phyloP scores from a whole-genome alignment of 257 asterid species.

The Leptodermis oblonga region DNA sequence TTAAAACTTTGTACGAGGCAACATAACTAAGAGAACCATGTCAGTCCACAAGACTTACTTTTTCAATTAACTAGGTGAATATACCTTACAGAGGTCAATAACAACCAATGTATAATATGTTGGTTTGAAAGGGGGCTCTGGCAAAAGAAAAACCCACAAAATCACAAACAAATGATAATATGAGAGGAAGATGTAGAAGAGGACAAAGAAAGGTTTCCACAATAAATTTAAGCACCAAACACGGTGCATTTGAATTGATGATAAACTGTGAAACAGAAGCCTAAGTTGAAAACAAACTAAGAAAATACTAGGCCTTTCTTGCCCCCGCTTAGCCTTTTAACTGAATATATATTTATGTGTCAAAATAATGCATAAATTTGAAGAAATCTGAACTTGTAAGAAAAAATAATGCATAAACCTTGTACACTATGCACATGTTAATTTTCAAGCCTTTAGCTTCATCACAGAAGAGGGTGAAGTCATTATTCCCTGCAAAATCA shows the following conservation, averaged over 20 bases:
- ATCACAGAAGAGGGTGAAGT: too few species aligned
- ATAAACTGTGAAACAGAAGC: neutral
- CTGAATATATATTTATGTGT: too few species aligned
- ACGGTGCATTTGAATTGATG: neutral
- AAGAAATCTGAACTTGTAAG: too few species aligned
- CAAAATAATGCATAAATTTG: too few species aligned
- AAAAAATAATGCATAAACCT: too few species aligned
- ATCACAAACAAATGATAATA: constrained; percentile 6
- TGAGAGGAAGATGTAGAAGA: neutral
- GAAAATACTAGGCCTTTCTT: too few species aligned
- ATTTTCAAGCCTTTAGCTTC: too few species aligned
- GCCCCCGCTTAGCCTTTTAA: too few species aligned
- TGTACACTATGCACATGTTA: too few species aligned
- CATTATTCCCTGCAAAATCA: too few species aligned
- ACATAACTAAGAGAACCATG: neutral
- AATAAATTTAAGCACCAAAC: neutral
- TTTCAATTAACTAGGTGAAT: neutral
- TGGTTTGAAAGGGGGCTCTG: constrained; percentile 93
- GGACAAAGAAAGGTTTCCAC: constrained; percentile 2
- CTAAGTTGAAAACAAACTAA: neutral
- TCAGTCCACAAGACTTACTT: neutral
- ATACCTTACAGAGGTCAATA: constrained; percentile 97
- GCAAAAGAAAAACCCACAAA: constrained; percentile 87
- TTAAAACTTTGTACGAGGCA: neutral
- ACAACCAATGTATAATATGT: constrained; percentile 90